phyloP scores from a whole-genome alignment of 306 rosid species.

The Carpinus fangiana region DNA sequence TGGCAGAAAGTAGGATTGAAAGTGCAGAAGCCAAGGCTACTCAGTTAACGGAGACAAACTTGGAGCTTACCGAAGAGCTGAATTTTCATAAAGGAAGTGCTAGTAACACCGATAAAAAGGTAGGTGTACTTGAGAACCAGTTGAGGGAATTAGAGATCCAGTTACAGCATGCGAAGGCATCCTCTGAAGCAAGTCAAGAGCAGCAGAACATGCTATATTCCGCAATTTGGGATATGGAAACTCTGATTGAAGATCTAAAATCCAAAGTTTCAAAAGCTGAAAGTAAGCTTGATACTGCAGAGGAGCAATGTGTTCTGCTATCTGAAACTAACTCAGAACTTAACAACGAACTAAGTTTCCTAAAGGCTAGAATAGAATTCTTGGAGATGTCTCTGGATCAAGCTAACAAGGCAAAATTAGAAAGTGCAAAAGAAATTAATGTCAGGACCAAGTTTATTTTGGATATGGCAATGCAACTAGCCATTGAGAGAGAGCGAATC shows the following conservation, averaged over 20 bases:
- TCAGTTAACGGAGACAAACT: conserved; percentile 73
- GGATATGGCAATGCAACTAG: conserved; percentile 76
- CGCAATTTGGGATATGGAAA: conserved; percentile 99
- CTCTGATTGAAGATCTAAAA: conserved; percentile 86
- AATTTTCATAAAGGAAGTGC: conserved; percentile 76
- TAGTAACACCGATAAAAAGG: conserved; percentile 66
- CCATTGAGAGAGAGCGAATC: conserved; percentile 73
- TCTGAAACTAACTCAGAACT: conserved; percentile 73
- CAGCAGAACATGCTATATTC: conserved; percentile 94
- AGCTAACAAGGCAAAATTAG: conserved; percentile 44
- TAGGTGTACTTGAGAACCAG: conserved; percentile 85
- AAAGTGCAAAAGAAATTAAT: conserved; percentile 60
- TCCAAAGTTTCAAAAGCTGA: conserved; percentile 86
- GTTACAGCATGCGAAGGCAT: conserved; percentile 73
- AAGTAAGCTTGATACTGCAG: conserved; percentile 56
- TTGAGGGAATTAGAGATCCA: conserved; percentile 78
- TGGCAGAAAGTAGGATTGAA: conserved; percentile 71
- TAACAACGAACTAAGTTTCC: conserved; percentile 56
- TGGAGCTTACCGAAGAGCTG: conserved; percentile 87
- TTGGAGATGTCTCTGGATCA: conserved; percentile 68
- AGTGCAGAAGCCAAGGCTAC: conserved; percentile 73
- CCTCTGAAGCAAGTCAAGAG: conserved; percentile 93
- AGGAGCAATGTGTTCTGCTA: conserved; percentile 57
- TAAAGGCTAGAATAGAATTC: conserved; percentile 47
- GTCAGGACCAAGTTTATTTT: conserved; percentile 52